Base-by-base conservation (phyloP, 768 basidiomycete genomes). In the Boletus sp. region DNA sequence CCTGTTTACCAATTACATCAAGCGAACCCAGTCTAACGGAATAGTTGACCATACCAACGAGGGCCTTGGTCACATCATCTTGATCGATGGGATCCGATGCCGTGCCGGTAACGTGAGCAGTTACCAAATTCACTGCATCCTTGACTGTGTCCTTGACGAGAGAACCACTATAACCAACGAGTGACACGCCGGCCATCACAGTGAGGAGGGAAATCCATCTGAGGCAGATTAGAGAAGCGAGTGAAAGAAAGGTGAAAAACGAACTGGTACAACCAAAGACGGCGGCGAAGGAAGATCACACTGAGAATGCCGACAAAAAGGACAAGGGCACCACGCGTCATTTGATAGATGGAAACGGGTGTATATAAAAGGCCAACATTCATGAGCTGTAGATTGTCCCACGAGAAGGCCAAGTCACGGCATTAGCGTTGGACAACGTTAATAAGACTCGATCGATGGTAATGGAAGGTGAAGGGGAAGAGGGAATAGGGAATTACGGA, bases 261-360 rank as follows among this genome's bases (percentile, higher is more conserved):
- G 28, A 48, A 92, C 88, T 97, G 94, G 71, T 95, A 95, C 52
- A 91, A 77, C 84, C 86, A 92, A 45, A 96, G 83, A 59, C 81
- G 83, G 62, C 95, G 86, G 49, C 80, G 83, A 56, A 99, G 85
- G 80, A 98, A 98, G 55, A 94, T 71, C 66, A 98, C 94, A 50
- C 89, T 91, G 64, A 98, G 83, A 54, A 91, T 68, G 46, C 94
- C 96, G 57, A 98, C 96, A 74, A 94, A 98, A 52, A 96, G 82
- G 47, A 97, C 93, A 55, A 97, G 85, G 42, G 93, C 89, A 50
- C 95, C 94, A 56, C 90, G 86, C 58, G 87, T 92, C 94, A 97
- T 96, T 73, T 97, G 96, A 78, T 92, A 98, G 64, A 98, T 93
- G 42, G 92, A 94, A 53, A 99, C 97, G 30, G 96, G 96, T 1